A percentile compares a stretch with the other conserved stretches of the same genome.
These are phyloP conservation scores for Blastomyces silverae DNA, from an alignment of 2,329 filamentous ascomycete genomes.

Conservation along the genomic window DNA sequence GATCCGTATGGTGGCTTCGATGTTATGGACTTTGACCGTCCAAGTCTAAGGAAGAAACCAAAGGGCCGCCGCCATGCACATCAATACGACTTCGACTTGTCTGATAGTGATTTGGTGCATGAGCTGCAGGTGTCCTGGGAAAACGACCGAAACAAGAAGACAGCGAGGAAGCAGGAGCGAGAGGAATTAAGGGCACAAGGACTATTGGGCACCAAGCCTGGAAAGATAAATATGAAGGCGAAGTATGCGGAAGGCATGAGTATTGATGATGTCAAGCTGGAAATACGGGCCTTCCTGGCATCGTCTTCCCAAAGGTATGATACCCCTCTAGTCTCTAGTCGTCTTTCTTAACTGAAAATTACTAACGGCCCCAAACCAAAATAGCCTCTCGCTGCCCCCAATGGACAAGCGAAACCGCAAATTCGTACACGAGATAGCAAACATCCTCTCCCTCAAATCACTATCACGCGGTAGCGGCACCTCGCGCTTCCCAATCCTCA, in stretches of 20 bases:
- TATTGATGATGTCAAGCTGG: conserved; percentile 61
- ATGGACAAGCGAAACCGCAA: conserved; percentile 76
- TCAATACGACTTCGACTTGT: conserved; percentile 50
- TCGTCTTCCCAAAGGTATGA: conserved; percentile 57
- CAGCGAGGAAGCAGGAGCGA: conserved; percentile 61
- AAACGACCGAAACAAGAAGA: conserved; percentile 65
- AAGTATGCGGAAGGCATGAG: conserved; percentile 70
- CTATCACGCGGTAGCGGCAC: conserved; percentile 71
- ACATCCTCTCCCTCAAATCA: conserved; percentile 69
- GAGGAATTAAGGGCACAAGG: conserved; percentile 61
- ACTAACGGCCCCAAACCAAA: background rate
- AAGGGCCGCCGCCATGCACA: conserved; percentile 52
- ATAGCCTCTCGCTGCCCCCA: conserved; percentile 67
- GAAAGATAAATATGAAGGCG: conserved; percentile 54
- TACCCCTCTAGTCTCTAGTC: background rate
- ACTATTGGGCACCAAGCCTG: conserved; percentile 52
- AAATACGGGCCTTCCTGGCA: conserved; percentile 65
- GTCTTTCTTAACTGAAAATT: background rate
- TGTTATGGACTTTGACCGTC: conserved; percentile 73
- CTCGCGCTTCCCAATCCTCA: conserved; percentile 67
- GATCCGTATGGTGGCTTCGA: conserved; percentile 66
- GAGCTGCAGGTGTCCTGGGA: conserved; percentile 55
- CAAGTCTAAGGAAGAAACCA: conserved; percentile 58
- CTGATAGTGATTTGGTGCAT: conserved; percentile 61
- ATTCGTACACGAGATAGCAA: conserved; percentile 70